Evolutionary conservation across 2,329 filamentous ascomycete species (phyloP).

Genomic region (Xylariaceae sp.): DNA sequence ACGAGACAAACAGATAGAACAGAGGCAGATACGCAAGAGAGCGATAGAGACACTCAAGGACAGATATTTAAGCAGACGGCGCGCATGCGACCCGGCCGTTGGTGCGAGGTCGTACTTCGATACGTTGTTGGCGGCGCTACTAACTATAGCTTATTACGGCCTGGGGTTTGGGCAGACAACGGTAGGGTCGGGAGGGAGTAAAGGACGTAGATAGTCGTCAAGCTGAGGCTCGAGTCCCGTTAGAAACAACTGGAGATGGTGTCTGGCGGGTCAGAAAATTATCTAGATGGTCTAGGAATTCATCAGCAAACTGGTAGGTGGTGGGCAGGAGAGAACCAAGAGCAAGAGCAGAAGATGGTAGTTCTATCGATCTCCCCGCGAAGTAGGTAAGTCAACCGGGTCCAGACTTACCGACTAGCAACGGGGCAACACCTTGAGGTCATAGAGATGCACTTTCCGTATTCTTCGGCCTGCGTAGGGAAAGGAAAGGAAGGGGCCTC

Average conservation of each 20-base stretch:
- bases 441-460: too few species aligned
- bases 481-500: too few species aligned
- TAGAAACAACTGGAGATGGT: background rate
- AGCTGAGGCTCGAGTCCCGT: background rate
- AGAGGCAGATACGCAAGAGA: background rate
- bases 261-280: background rate
- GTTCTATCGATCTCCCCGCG: background rate
- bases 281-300: background rate
- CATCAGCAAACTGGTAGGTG: background rate
- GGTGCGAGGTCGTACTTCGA: slow-evolving; percentile 13
- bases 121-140: slow-evolving; percentile 5
- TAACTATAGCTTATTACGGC: background rate
- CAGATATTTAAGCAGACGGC: slow-evolving; percentile 1
- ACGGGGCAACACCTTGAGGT: too few species aligned
- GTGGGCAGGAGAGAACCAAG: background rate
- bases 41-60: background rate
- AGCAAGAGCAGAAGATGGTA: background rate
- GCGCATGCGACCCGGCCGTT: slow-evolving; percentile 3
- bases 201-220: background rate
- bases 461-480: too few species aligned
- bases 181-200: background rate
- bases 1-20: background rate
- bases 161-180: slow-evolving; percentile 5
- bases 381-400: too few species aligned
- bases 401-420: too few species aligned